Evolutionary conservation across 352 stramenopile species (phyloP).

Genomic region (Salisapilia sapeloensis): DNA sequence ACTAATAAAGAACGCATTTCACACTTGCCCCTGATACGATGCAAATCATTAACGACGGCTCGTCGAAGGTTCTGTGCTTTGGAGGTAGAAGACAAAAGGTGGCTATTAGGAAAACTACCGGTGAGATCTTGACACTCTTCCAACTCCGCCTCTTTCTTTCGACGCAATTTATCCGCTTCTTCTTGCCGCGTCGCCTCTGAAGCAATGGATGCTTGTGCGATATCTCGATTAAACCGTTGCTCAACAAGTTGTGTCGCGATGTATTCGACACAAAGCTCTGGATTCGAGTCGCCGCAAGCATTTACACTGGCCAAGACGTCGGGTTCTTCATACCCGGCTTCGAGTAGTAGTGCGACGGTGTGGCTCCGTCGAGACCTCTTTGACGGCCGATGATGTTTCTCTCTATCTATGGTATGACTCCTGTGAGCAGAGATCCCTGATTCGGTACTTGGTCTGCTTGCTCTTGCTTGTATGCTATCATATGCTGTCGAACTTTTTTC

Average conservation of each 20-base stretch:
- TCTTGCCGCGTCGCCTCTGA: slow-evolving; percentile 49
- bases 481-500: too few species aligned
- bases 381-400: too few species aligned
- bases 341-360: slow-evolving; percentile 21
- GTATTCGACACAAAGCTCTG: slow-evolving; percentile 66
- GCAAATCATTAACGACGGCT: too few species aligned
- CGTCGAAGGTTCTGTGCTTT: too few species aligned
- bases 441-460: too few species aligned
- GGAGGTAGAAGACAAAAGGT: too few species aligned
- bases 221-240: slow-evolving; percentile 37
- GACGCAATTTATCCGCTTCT: slow-evolving; percentile 37
- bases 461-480: too few species aligned
- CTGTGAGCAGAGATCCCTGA: too few species aligned
- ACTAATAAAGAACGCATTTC: slow-evolving; percentile 35
- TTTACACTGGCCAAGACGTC: slow-evolving; percentile 46
- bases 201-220: slow-evolving; percentile 61
- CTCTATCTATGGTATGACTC: too few species aligned
- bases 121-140: too few species aligned
- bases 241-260: slow-evolving; percentile 64
- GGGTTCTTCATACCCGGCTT: slow-evolving; percentile 41
- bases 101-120: too few species aligned
- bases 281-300: slow-evolving; percentile 31
- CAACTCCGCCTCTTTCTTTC: slow-evolving; percentile 37
- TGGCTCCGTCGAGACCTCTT: slow-evolving; percentile 1
- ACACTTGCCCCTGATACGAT: too few species aligned